phyloP scores from a whole-genome alignment of 371 early-diverging fungal species.

The Apophysomyces ossiformis region DNA sequence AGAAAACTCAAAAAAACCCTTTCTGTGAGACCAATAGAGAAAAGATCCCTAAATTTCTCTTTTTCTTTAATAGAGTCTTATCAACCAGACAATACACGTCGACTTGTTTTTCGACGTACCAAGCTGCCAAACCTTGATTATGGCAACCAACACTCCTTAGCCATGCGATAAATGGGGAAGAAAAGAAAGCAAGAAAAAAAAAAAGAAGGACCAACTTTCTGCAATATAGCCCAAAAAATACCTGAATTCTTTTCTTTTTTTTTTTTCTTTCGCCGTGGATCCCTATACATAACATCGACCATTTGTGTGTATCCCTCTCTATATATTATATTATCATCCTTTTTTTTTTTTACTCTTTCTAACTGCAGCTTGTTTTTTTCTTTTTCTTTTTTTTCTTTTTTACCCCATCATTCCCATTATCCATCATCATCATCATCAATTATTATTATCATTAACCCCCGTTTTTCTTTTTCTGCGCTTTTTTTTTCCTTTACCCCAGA shows the following conservation, averaged over 20 bases:
- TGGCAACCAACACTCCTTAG: slow-evolving; percentile 19
- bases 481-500: too few species aligned
- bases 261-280: not conserved
- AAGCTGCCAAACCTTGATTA: slow-evolving; percentile 29
- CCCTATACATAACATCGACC: not conserved
- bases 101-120: slow-evolving; percentile 26
- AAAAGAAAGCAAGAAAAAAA: too few species aligned
- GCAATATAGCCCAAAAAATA: not conserved
- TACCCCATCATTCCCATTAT: too few species aligned
- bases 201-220: slow-evolving; percentile 1
- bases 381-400: too few species aligned
- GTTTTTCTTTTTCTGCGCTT: too few species aligned
- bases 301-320: not conserved
- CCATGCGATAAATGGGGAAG: slow-evolving; percentile 13
- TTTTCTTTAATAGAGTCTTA: slow-evolving; percentile 16
- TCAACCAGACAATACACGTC: slow-evolving; percentile 20
- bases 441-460: too few species aligned
- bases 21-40: not conserved
- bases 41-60: not conserved
- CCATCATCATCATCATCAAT: too few species aligned
- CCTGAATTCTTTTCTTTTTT: not conserved
- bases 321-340: not conserved
- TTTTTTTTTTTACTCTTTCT: not conserved
- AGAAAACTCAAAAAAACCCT: not conserved
- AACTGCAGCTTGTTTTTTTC: too few species aligned